phyloP scores from a whole-genome alignment of 805 yeast species.

The Tetrapisispora arboricola region DNA sequence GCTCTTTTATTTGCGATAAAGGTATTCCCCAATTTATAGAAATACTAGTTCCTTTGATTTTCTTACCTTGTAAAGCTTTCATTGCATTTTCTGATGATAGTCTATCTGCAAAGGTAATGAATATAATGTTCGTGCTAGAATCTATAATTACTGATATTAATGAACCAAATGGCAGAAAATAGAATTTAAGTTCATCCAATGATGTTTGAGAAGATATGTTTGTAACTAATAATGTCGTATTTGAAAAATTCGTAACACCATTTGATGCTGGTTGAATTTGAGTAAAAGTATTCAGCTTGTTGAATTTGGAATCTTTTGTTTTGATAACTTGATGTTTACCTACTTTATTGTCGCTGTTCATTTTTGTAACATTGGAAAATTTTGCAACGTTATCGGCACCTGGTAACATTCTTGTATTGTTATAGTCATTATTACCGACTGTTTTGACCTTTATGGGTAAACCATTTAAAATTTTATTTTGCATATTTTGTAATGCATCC shows the following conservation, averaged over 20 bases:
- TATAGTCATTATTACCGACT: conserved; percentile 27
- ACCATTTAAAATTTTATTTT: conserved; percentile 60
- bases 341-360: too few species aligned
- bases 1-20: conserved; percentile 14
- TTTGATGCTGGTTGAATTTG: conserved; percentile 47
- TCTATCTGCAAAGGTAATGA: conserved; percentile 70
- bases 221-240: conserved; percentile 64
- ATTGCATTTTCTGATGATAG: conserved; percentile 81
- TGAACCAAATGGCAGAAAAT: conserved; percentile 60
- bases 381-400: too few species aligned
- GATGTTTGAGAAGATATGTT: conserved; percentile 52
- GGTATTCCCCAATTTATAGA: conserved; percentile 85
- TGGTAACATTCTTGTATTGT: not conserved
- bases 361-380: too few species aligned
- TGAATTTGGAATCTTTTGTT: not conserved
- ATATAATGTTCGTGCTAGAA: conserved; percentile 68
- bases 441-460: conserved; percentile 71
- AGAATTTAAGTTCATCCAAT: conserved; percentile 49
- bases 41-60: conserved; percentile 73
- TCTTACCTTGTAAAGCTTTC: conserved; percentile 80
- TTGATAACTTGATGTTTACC: too few species aligned
- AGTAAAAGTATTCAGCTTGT: conserved; percentile 20
- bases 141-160: conserved; percentile 74
- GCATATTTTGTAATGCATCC: conserved; percentile 70
- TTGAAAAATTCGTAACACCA: conserved; percentile 69